phyloP scores from a whole-genome alignment of 2,329 filamentous ascomycete genomes.

The Dactylellina leptospora region DNA sequence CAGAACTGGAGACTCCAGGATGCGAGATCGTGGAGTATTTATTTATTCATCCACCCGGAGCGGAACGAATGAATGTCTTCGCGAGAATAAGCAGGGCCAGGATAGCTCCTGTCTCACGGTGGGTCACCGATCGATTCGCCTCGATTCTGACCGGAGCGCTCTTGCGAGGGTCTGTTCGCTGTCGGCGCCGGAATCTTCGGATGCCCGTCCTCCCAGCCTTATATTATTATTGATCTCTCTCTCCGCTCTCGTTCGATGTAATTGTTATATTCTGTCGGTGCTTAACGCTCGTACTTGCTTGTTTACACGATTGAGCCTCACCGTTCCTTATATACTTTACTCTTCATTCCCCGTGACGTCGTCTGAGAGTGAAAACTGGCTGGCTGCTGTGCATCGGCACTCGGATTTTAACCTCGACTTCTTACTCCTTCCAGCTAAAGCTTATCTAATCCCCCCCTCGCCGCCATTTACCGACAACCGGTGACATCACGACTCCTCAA shows the following conservation, averaged over 20 bases:
- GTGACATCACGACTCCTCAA: conserved; percentile 31
- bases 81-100: neutral
- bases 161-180: conserved; percentile 3
- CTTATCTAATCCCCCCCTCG: conserved; percentile 10
- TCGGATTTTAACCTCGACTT: conserved; percentile 18
- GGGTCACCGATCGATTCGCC: neutral
- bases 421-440: conserved; percentile 30
- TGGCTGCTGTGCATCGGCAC: conserved; percentile 14
- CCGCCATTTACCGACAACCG: conserved; percentile 28
- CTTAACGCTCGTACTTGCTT: neutral
- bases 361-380: no score
- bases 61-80: no score
- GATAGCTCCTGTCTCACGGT: conserved; percentile 5
- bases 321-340: neutral
- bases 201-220: conserved; percentile 11
- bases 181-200: conserved; percentile 51
- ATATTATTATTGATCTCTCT: neutral
- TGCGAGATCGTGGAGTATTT: no score
- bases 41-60: no score
- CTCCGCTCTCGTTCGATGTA: neutral
- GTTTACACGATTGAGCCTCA: neutral
- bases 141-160: neutral
- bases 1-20: neutral
- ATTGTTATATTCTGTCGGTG: neutral
- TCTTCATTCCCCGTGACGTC: no score